Evolutionary conservation across 805 yeast species (phyloP), one percentile per base, ranked within the genome.

Genomic region (Danielia oregonensis): DNA sequence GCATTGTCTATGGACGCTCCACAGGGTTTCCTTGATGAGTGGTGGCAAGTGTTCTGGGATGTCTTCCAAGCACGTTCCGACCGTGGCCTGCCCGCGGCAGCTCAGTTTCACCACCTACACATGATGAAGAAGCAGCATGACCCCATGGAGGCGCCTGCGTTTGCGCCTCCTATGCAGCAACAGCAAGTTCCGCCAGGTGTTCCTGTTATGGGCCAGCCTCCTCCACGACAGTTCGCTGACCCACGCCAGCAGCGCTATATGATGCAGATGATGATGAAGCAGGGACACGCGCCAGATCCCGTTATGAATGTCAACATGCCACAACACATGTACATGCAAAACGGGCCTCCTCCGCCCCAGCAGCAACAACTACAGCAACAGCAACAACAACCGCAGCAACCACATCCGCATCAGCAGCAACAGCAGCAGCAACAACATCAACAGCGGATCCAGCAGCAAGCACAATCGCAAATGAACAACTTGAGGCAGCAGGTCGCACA

Each of bases 1-100:
- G 61, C 65, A 15, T 69, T 80, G 51, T 65, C 78, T 8, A 75
- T 84, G 72, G 93, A 87, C 52, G 82, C 94, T 2, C 93, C 94
- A 0, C 86, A 82, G 48, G 93, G 96, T 5, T 88, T 86, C 51
- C 62, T 88, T 16, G 81, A 77, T 51, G 97, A 89, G 57, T 88
- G 97, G 97, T 88, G 96, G 96, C 87, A 79, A 65, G 79, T 89
- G 12, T 89, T 88, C 55, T 89, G 96, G 96, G 96, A 88, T 55
- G 80, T 87, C 18, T 86, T 82, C 59, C 84, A 84, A 51, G 95
- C 94, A 3, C 72, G 87, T 48, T 78, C 86, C 26, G 42, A 33
- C 30, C 27, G 31, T 17, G 23, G 40, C 11, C 30, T 38, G 14
- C 45, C 44, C 4, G 63, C 74, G 37, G 91, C 93, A 3, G 73